phyloP scores from a whole-genome alignment of 2,329 filamentous ascomycete genomes.

The Amauroascus niger region DNA sequence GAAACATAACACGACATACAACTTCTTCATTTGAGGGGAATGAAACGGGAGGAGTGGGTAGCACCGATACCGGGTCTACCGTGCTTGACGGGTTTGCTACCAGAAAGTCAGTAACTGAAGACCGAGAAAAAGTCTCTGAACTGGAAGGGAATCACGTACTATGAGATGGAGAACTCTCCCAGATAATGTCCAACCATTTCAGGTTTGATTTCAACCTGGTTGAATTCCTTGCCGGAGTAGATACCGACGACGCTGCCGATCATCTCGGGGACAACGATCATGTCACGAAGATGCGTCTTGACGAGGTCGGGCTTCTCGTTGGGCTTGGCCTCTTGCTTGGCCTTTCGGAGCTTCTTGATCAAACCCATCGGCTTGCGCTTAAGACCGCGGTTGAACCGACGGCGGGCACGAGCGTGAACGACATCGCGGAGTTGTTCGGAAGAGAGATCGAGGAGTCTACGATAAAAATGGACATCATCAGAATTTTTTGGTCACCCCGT shows the following conservation, averaged over 20 bases:
- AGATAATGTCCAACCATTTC: constrained; percentile 99
- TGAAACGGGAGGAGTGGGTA: constrained; percentile 99
- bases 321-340: constrained; percentile 96
- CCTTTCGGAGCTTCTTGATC: constrained; percentile 99
- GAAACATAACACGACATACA: constrained; percentile 14
- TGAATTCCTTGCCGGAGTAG: constrained; percentile 99
- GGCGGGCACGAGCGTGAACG: constrained; percentile 95
- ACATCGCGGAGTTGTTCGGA: constrained; percentile 99
- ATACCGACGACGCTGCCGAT: constrained; percentile 97
- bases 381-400: constrained; percentile 98
- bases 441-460: constrained; percentile 93
- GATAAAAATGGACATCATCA: constrained; percentile 20
- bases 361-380: constrained; percentile 99
- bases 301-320: constrained; percentile 99
- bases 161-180: constrained; percentile 99
- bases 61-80: constrained; percentile 99
- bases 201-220: constrained; percentile 99
- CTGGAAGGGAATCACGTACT: constrained; percentile 56
- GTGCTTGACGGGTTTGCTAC: constrained; percentile 99
- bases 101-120: constrained; percentile 41
- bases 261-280: constrained; percentile 99
- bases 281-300: constrained; percentile 99
- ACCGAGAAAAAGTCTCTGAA: neutral
- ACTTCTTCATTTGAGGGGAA: constrained; percentile 86
- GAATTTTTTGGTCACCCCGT: neutral